Evolutionary conservation across 1,284 basidiomycete species (phyloP), one percentile per base, ranked within the genome.

Genomic region (Pyrrhoderma lamaoense): DNA sequence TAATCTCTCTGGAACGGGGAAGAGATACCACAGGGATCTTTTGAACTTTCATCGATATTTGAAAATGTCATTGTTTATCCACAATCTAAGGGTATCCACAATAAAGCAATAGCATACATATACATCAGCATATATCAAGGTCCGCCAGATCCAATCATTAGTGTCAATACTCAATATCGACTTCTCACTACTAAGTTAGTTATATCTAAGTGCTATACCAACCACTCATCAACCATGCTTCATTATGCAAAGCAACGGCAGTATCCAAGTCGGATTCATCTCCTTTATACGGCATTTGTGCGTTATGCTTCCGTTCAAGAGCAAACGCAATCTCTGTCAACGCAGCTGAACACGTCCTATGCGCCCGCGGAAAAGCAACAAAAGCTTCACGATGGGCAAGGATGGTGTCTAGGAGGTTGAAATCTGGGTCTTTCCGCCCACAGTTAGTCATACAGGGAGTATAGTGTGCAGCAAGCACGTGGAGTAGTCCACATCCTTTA

Each of bases 181-280:
- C 5, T 22, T 22, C 21, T 18, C 19, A 36, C n/a, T n/a, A n/a
- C n/a, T n/a, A n/a, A n/a, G n/a, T 1, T 40, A 31, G 1, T 31
- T 31, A 25, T 40, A 22, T 40, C 46, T 42, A 54, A n/a, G 34
- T 54, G 47, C 48, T 55, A 37, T 51, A 55, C 54, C 54, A 56
- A 16, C 54, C 54, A 31, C 50, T 52, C 50, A 56, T 52, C 18
- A 56, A 38, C 54, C 54, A 56, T n/a, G 54, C 54, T 46, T 56
- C 54, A 39, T 52, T 52, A 27, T 56, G 54, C 16, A 56, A 42
- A 16, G 54, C 50, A 23, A 52, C 49, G 45, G 46, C 54, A 40
- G 51, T 56, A 43, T 53, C 51, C n/a, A 56, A 37, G 45, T 52
- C 51, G 3, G 44, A 39, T 14, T 52, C 54, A 19, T 23, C 35